Evolutionary conservation across 2,329 filamentous ascomycete species (phyloP).

Genomic region (Grosmannia clavigera): DNA sequence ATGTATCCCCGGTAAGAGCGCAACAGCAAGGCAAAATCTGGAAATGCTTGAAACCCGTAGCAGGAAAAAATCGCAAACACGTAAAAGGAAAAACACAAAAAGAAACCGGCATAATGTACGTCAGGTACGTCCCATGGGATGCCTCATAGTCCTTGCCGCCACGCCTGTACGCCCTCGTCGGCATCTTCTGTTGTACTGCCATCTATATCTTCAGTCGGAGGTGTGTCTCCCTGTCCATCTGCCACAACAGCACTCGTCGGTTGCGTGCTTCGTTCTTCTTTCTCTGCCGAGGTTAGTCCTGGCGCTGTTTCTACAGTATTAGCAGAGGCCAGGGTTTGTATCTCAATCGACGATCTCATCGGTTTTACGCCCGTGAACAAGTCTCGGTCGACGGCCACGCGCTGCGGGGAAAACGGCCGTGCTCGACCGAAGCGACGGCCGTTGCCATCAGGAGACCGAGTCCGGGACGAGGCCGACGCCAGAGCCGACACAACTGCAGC

Average conservation of each 20-base stretch:
- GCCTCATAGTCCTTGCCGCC: slow-evolving; percentile 1
- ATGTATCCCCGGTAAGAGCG: too few relatives aligned
- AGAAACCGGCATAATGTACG: not conserved
- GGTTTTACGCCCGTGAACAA: slow-evolving; percentile 6
- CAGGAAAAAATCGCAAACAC: too few relatives aligned
- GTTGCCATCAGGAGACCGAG: slow-evolving; percentile 31
- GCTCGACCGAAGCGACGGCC: slow-evolving; percentile 29
- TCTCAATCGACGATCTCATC: not conserved
- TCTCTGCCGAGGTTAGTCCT: not conserved
- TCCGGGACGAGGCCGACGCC: slow-evolving; percentile 42
- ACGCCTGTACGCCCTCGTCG: slow-evolving; percentile 9
- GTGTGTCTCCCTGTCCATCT: not conserved
- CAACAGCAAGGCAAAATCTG: too few relatives aligned
- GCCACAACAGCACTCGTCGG: not conserved
- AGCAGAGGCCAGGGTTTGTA: not conserved
- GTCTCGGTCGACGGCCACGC: slow-evolving; percentile 20
- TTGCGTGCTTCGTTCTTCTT: not conserved
- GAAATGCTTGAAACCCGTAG: too few relatives aligned
- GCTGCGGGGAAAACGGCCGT: slow-evolving; percentile 49
- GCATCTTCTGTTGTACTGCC: not conserved
- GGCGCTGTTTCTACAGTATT: not conserved
- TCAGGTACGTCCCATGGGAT: not conserved
- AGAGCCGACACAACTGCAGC: slow-evolving; percentile 12
- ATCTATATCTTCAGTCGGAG: not conserved
- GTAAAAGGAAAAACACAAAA: not conserved